phyloP scores from a whole-genome alignment of 768 basidiomycete species.

The Xerocomellus chrysenteron region DNA sequence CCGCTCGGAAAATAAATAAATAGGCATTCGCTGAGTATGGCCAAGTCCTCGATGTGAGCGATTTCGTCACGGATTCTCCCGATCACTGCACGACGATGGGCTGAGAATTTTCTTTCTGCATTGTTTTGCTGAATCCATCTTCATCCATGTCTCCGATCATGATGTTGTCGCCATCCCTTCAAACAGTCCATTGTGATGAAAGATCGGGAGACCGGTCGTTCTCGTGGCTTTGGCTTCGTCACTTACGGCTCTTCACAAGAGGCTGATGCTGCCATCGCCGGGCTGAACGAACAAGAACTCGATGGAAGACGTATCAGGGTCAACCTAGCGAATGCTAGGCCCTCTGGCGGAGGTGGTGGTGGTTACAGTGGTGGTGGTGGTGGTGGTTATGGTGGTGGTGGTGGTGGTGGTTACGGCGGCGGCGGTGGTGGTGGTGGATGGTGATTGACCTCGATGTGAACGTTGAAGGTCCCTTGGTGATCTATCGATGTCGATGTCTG shows the following conservation, averaged over 20 bases:
- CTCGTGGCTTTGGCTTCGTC: constrained; percentile 59
- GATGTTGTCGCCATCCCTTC: constrained; percentile 17
- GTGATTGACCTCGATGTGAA: no score
- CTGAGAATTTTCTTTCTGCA: constrained; percentile 23
- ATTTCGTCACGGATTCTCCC: constrained; percentile 27
- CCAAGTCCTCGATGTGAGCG: constrained; percentile 50
- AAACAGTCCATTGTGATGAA: no score
- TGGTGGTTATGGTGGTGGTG: no score
- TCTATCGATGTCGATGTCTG: constrained; percentile 10
- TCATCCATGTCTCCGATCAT: constrained; percentile 17
- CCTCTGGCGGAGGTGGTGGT: constrained; percentile 14
- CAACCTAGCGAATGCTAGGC: constrained; percentile 38
- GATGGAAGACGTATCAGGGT: constrained; percentile 56
- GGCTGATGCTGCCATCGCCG: constrained; percentile 46
- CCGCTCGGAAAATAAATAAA: not conserved
- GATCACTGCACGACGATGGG: constrained; percentile 32
- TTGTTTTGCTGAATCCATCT: constrained; percentile 27
- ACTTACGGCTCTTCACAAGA: constrained; percentile 33
- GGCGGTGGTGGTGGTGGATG: no score
- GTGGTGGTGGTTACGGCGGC: no score
- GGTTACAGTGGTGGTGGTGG: not conserved
- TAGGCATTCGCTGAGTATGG: constrained; percentile 47
- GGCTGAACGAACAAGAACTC: constrained; percentile 50
- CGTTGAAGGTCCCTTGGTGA: not conserved
- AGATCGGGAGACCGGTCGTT: constrained; percentile 35